Base-by-base conservation (phyloP, 176 grass and related monocot species). In the Pharus latifolius region DNA sequence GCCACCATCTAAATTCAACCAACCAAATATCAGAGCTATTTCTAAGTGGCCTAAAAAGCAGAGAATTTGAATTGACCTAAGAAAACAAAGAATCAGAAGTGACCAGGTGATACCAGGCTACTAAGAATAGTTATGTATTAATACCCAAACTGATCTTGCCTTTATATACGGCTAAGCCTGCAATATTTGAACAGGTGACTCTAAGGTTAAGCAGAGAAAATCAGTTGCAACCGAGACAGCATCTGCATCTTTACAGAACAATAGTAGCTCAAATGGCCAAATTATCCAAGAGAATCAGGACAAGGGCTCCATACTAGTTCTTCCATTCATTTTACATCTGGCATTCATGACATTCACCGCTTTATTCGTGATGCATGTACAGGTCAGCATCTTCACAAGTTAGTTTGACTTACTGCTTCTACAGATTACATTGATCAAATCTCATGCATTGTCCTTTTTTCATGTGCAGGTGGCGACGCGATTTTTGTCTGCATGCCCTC, bases 321-420 rank as follows among this genome's bases (percentile, higher is more conserved):
- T 93, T 81, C 95, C 95, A 75, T 93, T 93, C 29, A 54, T 93
- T 85, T 65, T 98, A 53, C 95, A 93, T 73, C 75, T 98, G 54
- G 64, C 75, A 2, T 88, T 98, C 65, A 83, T 93, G 90, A 79
- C 72, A 75, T 91, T 85, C 49, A 91, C 75, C 0, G 87, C 95
- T 19, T 90, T 91, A 47, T 98, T 93, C 20, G 52, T 98, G 57
- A 98, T 98, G 89, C 89, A 98, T 24, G 87, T 98, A 40, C 87
- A 98, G 87, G 95, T 98, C 43, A 85, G 66, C 52, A 47, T 58
- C 50, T 7, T 30, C 6, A 38, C 16, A 56, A 67, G 6, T 6
- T 0, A 45, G 10, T 18, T 69, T 49, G n/a, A 18, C 37, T 17
- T 55, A n/a, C 10, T 55, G 17, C 0, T 14, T 3, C 63, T 54